Base-by-base conservation (phyloP, 495 filamentous ascomycete genomes). In the Barbatosphaeria neglecta region DNA sequence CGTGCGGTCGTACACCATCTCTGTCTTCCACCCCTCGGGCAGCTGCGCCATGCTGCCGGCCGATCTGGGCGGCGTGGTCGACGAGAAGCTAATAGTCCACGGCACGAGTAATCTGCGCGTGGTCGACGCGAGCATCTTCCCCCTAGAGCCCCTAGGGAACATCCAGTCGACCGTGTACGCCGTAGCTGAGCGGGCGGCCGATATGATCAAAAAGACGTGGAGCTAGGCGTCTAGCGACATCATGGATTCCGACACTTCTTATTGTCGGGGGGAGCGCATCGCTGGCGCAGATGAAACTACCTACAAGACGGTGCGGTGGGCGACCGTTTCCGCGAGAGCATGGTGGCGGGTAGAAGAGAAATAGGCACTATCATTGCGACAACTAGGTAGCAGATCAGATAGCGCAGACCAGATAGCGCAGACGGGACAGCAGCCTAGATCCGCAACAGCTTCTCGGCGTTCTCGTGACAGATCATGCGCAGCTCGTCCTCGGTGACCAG, bases 121-220 rank as follows among this genome's bases (percentile, higher is more conserved):
- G 2, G 70, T 73, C 0, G 77, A 81, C 54, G 74, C 76, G 2
- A 76, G 73, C 51, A 55, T 78, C 16, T 67, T 81, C 39, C 74
- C 76, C 0, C 38, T 77, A 17, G 58, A 69, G 44, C 59, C 69
- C 7, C 47, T 50, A 8, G 74, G 65, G 0, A 74, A 78, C 56
- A 69, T 78, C 22, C 63, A 69, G 56, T 63, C 66, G 4, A 59
- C 60, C 2, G 72, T 78, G 9, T 79, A 77, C 60, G 73, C 71
- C 0, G 62, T 78, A 18, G 77, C 73, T 0, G 77, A 81, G 59
- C 59, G 64, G 51, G 75, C 72, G 15, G 73, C 74, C 5, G 74
- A 76, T 59, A 45, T 76, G 3, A 75, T 79, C 53, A 76, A 74
- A 58, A 62, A 51, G n/a, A n/a, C n/a, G n/a, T n/a, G n/a, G n/a